A percentile compares a stretch with the other conserved stretches of the same genome.
These are phyloP conservation scores for Nicotiana noctiflora DNA, from an alignment of 257 asterid species.

Conservation along the genomic window DNA sequence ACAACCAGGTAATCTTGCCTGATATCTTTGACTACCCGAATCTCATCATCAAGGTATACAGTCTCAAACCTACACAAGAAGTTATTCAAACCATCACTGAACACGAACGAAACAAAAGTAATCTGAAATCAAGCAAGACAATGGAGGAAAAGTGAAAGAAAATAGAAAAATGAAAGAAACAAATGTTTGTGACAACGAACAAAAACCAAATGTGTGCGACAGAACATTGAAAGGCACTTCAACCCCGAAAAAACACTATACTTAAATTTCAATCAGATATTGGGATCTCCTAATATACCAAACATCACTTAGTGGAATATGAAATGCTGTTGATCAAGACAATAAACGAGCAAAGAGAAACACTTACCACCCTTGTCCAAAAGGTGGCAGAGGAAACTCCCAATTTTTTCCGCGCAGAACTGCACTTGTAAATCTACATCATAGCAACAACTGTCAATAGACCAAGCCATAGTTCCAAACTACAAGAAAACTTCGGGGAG, in stretches of 20 bases:
- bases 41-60: constrained; percentile 72
- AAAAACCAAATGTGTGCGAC: not conserved
- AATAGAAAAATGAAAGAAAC: not conserved
- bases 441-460: not conserved
- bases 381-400: constrained; percentile 94
- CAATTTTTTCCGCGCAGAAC: constrained; percentile 74
- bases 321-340: not conserved
- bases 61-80: constrained; percentile 19
- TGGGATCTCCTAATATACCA: not conserved
- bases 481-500: not conserved
- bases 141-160: not conserved
- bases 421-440: constrained; percentile 76
- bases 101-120: not conserved
- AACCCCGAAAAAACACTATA: not conserved
- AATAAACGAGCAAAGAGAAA: not conserved
- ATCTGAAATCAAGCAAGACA: not conserved
- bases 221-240: not conserved
- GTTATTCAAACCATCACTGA: not conserved
- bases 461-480: not conserved
- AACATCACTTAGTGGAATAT: not conserved
- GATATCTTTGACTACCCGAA: constrained; percentile 83
- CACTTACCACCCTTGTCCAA: constrained; percentile 90
- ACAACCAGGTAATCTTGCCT: constrained; percentile 77
- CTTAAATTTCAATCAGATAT: not conserved
- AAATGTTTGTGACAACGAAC: not conserved